A percentile compares a stretch with the other conserved stretches of the same genome.
These are phyloP conservation scores for Boletus rubroflammeus DNA, from an alignment of 768 basidiomycete species.

Conservation along the genomic window DNA sequence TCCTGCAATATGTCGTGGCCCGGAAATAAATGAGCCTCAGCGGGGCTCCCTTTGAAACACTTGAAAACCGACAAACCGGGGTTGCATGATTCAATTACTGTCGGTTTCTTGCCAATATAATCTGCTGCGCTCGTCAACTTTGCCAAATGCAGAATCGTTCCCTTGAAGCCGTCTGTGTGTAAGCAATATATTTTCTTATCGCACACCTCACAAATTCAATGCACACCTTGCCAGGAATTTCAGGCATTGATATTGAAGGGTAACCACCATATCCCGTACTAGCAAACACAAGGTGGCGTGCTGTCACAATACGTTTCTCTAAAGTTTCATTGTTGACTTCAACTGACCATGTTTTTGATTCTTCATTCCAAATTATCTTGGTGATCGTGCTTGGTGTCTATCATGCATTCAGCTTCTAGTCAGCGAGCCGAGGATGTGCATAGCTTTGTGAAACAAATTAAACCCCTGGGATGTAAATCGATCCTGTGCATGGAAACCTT, in stretches of 20 bases:
- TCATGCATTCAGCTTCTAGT: constrained; percentile 54
- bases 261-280: constrained; percentile 43
- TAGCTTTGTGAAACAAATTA: not conserved
- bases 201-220: too few species aligned
- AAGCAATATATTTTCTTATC: too few species aligned
- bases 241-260: too few species aligned
- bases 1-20: too few species aligned
- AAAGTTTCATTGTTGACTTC: constrained; percentile 20
- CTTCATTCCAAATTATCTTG: constrained; percentile 35
- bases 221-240: too few species aligned
- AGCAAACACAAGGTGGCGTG: constrained; percentile 47
- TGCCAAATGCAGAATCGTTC: too few species aligned
- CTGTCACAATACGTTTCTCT: constrained; percentile 26
- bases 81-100: not conserved
- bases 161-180: not conserved
- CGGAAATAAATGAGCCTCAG: not conserved
- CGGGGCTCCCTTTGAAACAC: not conserved
- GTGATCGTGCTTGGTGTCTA: constrained; percentile 57
- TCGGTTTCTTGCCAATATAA: not conserved
- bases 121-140: not conserved
- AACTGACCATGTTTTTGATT: constrained; percentile 12
- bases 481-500: constrained; percentile 52
- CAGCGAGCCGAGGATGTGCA: constrained; percentile 41
- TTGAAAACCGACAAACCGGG: not conserved
- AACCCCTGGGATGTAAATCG: constrained; percentile 41